A percentile compares a stretch with the other conserved stretches of the same genome.
phyloP scores from a whole-genome alignment of 495 filamentous ascomycete genomes.

The Mytilinidion resinicola region DNA sequence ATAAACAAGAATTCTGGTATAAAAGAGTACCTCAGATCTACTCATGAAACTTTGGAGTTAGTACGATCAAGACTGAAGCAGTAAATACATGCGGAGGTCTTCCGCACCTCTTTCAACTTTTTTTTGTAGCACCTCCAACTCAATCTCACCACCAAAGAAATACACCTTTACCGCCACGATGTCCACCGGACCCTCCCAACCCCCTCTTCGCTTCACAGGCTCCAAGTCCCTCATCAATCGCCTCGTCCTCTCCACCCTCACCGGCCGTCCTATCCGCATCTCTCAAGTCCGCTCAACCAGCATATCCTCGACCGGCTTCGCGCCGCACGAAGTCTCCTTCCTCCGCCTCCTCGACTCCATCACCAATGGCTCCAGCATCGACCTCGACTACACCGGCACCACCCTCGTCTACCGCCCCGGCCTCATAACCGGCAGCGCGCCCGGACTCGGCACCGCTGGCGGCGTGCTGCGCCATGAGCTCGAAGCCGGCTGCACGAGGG shows the following conservation, averaged over 20 bases:
- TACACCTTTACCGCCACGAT: constrained; percentile 6
- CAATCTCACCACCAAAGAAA: background rate
- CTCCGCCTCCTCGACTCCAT: constrained; percentile 88
- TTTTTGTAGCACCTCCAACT: no score
- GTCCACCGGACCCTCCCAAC: constrained; percentile 23
- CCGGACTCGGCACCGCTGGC: constrained; percentile 59
- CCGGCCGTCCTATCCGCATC: constrained; percentile 80
- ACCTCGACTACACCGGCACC: constrained; percentile 93
- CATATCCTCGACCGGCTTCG: constrained; percentile 76
- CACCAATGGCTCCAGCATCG: constrained; percentile 90
- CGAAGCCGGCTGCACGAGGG: constrained; percentile 58
- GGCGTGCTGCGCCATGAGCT: constrained; percentile 74
- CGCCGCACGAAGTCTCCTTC: constrained; percentile 89
- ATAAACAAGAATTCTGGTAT: no score
- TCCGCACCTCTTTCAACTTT: no score
- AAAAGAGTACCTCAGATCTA: no score
- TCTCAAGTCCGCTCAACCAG: constrained; percentile 87
- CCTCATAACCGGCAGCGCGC: constrained; percentile 72
- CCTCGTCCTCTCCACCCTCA: constrained; percentile 84
- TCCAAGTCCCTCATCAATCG: constrained; percentile 78
- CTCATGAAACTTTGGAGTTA: no score
- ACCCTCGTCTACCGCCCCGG: constrained; percentile 86
- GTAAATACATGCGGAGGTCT: no score
- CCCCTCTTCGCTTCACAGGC: constrained; percentile 64
- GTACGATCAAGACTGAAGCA: no score